These are phyloP conservation scores for Oryza longistaminata DNA, from an alignment of 176 grass and related monocot species.

Conservation along the genomic window DNA sequence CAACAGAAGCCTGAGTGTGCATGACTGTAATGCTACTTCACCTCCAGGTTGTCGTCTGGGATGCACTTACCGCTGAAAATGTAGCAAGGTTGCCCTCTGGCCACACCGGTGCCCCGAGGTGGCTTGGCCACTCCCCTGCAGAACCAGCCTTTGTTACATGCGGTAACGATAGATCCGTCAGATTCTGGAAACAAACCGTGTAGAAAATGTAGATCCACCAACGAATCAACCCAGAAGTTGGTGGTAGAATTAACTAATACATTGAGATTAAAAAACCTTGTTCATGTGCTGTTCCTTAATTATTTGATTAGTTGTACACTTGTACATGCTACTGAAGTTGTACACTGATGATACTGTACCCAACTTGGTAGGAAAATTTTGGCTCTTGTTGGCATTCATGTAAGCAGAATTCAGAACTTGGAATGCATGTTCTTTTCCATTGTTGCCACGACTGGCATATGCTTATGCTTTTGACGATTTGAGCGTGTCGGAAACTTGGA, in stretches of 20 bases:
- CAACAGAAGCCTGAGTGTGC: conserved; percentile 12
- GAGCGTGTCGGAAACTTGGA: too few relatives aligned
- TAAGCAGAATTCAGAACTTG: neutral
- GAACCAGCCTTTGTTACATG: conserved; percentile 82
- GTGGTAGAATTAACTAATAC: conserved; percentile 14
- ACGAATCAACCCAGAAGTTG: neutral
- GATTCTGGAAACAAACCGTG: conserved; percentile 78
- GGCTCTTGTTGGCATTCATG: neutral
- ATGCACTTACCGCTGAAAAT: conserved; percentile 75
- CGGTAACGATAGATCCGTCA: conserved; percentile 77
- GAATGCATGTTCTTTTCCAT: too few relatives aligned
- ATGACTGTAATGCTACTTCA: neutral
- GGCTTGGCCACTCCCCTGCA: conserved; percentile 75
- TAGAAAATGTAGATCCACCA: conserved; percentile 26
- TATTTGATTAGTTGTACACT: conserved; percentile 18
- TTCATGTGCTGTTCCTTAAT: conserved; percentile 37
- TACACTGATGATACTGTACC: conserved; percentile 13
- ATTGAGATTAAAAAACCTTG: neutral
- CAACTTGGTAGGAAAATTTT: neutral
- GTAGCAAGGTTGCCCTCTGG: conserved; percentile 75
- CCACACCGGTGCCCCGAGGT: conserved; percentile 67
- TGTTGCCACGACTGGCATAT: neutral
- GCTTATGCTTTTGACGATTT: neutral
- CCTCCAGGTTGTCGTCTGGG: conserved; percentile 82
- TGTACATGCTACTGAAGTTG: conserved; percentile 25